Conservation (phyloP, 768 basidiomycete genomes). For the Russula emetica region DNA sequence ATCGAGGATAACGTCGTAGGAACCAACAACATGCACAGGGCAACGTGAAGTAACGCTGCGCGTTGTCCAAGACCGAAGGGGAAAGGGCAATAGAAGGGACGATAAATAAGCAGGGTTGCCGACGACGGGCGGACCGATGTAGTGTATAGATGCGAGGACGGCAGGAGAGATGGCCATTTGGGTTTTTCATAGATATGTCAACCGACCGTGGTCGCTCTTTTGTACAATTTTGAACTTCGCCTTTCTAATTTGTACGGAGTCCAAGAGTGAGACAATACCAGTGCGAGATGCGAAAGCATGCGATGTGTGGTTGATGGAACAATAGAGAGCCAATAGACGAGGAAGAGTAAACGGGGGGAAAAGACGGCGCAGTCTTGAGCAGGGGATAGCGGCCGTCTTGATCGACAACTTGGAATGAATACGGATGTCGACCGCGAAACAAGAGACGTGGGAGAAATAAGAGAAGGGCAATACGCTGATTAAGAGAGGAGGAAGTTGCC, state of each 20-base stretch:
- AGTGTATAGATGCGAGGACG: constrained; percentile 34
- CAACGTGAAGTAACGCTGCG: constrained; percentile 34
- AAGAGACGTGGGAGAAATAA: constrained; percentile 15
- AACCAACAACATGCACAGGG: constrained; percentile 41
- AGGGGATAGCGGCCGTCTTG: constrained; percentile 27
- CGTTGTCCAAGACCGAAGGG: constrained; percentile 29
- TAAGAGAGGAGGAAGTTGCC: constrained; percentile 29
- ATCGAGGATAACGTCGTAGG: constrained; percentile 36
- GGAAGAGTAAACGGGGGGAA: neutral
- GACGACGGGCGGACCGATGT: constrained; percentile 13
- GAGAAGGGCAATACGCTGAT: constrained; percentile 31
- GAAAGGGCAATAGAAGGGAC: constrained; percentile 26
- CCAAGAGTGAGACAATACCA: constrained; percentile 34
- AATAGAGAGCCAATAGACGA: constrained; percentile 23
- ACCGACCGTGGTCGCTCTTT: constrained; percentile 36
- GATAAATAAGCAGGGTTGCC: constrained; percentile 29
- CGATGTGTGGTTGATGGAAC: constrained; percentile 26
- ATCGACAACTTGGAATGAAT: constrained; percentile 46
- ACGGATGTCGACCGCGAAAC: constrained; percentile 35
- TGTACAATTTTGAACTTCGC: constrained; percentile 38
- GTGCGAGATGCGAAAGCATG: constrained; percentile 35
- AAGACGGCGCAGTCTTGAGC: constrained; percentile 24
- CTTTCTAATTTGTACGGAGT: constrained; percentile 31
- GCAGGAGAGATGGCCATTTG: constrained; percentile 26
- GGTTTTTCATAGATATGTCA: constrained; percentile 31